Conservation (phyloP, 257 asterid species). For the Ocimum tenuiflorum region DNA sequence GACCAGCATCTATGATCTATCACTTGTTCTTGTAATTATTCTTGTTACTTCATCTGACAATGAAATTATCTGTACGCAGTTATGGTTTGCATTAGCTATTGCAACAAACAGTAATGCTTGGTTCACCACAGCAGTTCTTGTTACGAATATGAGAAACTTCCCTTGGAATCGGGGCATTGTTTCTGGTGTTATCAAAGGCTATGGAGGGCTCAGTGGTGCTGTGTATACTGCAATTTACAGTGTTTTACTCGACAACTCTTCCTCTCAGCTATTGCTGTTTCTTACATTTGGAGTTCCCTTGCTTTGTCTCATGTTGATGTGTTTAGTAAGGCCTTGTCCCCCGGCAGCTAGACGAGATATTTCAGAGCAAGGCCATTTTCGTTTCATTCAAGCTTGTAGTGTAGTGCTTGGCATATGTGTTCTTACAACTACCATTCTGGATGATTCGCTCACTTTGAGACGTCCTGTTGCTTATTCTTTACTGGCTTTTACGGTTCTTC, state of each 20-base stretch:
- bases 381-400: slow-evolving; percentile 56
- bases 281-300: slow-evolving; percentile 51
- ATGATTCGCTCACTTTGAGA: slow-evolving; percentile 27
- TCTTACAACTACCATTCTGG: slow-evolving; percentile 46
- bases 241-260: slow-evolving; percentile 40
- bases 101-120: slow-evolving; percentile 66
- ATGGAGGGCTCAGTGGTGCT: slow-evolving; percentile 63
- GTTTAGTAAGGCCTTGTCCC: slow-evolving; percentile 52
- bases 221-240: slow-evolving; percentile 57
- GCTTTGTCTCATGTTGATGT: slow-evolving; percentile 50
- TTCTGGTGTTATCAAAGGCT: slow-evolving; percentile 70
- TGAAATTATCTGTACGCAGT: slow-evolving; percentile 35
- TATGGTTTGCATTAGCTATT: slow-evolving; percentile 51
- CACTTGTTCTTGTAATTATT: too few species aligned
- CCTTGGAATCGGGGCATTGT: slow-evolving; percentile 63
- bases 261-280: slow-evolving; percentile 47
- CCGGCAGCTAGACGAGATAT: slow-evolving; percentile 56
- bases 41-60: not conserved
- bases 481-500: slow-evolving; percentile 44
- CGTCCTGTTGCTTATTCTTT: slow-evolving; percentile 28
- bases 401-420: slow-evolving; percentile 49
- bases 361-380: slow-evolving; percentile 46
- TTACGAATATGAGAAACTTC: slow-evolving; percentile 73
- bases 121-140: slow-evolving; percentile 64
- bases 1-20: not conserved